phyloP scores from a whole-genome alignment of 805 yeast species.

The Limtongia smithiae region DNA sequence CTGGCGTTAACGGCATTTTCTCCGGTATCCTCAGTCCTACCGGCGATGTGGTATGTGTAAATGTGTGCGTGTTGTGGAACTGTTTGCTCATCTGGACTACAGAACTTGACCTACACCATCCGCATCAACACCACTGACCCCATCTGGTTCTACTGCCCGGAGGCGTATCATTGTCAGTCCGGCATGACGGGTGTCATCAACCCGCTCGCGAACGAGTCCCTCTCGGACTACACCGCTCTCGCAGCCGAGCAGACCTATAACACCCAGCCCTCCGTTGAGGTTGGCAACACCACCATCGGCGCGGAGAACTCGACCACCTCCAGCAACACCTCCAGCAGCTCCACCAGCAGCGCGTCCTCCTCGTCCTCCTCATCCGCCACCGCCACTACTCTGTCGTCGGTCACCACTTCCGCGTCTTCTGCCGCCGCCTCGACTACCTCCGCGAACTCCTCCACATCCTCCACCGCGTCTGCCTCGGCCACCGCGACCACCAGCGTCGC shows the following conservation, averaged over 20 bases:
- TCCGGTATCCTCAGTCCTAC: slow-evolving; percentile 27
- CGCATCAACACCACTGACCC: slow-evolving; percentile 27
- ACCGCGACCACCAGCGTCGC: slow-evolving; percentile 6
- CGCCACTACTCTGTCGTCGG: slow-evolving; percentile 8
- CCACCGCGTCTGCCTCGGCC: slow-evolving; percentile 4
- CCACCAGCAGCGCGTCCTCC: neutral
- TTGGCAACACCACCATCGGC: slow-evolving; percentile 18
- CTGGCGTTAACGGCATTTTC: slow-evolving; percentile 21
- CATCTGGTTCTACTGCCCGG: slow-evolving; percentile 32
- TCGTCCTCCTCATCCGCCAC: neutral
- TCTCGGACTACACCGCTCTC: slow-evolving; percentile 14
- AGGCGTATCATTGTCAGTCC: slow-evolving; percentile 30
- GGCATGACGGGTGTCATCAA: slow-evolving; percentile 34
- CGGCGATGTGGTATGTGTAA: neutral
- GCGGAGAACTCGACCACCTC: neutral
- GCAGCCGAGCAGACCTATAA: slow-evolving; percentile 17
- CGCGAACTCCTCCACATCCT: slow-evolving; percentile 4
- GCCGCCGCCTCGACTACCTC: slow-evolving; percentile 14
- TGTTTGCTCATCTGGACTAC: too few relatives aligned
- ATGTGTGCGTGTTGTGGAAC: too few relatives aligned
- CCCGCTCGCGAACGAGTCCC: slow-evolving; percentile 23
- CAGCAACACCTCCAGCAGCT: slow-evolving; percentile 1
- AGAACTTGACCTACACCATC: slow-evolving; percentile 24
- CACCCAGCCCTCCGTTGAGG: slow-evolving; percentile 13
- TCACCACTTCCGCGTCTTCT: slow-evolving; percentile 2